phyloP scores from a whole-genome alignment of 441 rosid species.

The Adansonia madagascariensis region DNA sequence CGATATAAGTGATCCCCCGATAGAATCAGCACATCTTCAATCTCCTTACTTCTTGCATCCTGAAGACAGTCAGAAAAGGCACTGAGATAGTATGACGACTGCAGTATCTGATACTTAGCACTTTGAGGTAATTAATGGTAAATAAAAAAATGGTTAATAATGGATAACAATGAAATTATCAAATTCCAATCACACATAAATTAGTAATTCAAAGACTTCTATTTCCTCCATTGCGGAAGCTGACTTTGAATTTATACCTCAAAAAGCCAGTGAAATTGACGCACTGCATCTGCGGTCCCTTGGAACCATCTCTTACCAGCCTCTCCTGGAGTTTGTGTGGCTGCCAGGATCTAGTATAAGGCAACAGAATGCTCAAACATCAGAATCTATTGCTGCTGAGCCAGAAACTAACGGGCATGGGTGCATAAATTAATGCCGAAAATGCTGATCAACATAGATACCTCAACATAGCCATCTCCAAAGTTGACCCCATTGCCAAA shows the following conservation, averaged over 20 bases:
- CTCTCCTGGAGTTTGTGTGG: conserved; percentile 48
- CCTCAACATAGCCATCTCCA: conserved; percentile 86
- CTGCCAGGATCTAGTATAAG: conserved; percentile 50
- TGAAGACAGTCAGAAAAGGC: no score
- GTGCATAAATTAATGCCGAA: no score
- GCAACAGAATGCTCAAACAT: neutral
- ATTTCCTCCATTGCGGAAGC: no score
- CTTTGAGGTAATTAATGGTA: no score
- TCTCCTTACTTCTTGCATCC: conserved; percentile 77
- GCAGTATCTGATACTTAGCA: no score
- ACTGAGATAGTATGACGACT: no score
- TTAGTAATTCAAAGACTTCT: no score
- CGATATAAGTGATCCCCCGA: conserved; percentile 93
- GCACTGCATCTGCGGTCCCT: conserved; percentile 51
- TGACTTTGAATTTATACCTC: conserved; percentile 50
- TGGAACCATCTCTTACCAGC: conserved; percentile 48
- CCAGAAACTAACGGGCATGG: neutral
- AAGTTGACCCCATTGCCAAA: conserved; percentile 63
- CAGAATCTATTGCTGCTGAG: neutral
- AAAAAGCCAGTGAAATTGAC: conserved; percentile 54
- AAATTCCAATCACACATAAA: no score
- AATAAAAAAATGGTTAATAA: no score
- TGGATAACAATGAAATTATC: no score
- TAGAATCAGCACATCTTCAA: conserved; percentile 86
- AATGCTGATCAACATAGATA: conserved; percentile 26